Percentiles rank a stretch among this genome's conserved stretches.
phyloP scores from a whole-genome alignment of 2,329 filamentous ascomycete genomes.

The Trichoderma koningiopsis region DNA sequence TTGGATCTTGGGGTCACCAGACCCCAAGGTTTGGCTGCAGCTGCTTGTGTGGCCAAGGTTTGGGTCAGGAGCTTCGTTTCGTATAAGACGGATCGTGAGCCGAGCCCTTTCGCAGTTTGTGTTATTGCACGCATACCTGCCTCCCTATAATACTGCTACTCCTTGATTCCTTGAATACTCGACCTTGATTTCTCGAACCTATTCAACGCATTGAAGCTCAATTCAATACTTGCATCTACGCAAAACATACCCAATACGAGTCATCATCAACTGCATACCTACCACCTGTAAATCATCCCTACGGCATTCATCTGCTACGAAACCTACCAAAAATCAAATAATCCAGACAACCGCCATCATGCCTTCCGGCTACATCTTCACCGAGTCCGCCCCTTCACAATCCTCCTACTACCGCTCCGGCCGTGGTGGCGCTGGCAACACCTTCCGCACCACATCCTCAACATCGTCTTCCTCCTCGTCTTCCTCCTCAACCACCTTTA shows the following conservation, averaged over 20 bases:
- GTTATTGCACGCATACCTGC: no score
- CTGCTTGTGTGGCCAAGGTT: conserved; percentile 5
- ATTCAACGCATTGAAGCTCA: neutral
- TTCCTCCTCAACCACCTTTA: conserved; percentile 50
- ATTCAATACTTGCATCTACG: neutral
- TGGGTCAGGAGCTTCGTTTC: neutral
- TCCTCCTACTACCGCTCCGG: conserved; percentile 51
- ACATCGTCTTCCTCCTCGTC: conserved; percentile 37
- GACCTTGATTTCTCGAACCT: neutral
- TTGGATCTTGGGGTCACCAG: neutral
- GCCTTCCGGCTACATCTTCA: conserved; percentile 38
- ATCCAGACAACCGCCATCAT: conserved; percentile 29
- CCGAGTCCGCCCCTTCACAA: conserved; percentile 38
- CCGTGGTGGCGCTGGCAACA: conserved; percentile 60
- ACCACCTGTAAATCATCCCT: neutral
- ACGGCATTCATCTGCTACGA: neutral
- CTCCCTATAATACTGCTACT: neutral
- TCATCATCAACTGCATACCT: neutral
- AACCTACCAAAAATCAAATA: neutral
- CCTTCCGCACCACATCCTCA: conserved; percentile 51
- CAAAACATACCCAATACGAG: no score
- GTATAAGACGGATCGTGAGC: conserved; percentile 16
- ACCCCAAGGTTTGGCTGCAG: neutral
- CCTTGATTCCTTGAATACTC: neutral
- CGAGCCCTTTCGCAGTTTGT: neutral